phyloP scores from a whole-genome alignment of 2,329 filamentous ascomycete genomes.

The Colletotrichum limetticola region DNA sequence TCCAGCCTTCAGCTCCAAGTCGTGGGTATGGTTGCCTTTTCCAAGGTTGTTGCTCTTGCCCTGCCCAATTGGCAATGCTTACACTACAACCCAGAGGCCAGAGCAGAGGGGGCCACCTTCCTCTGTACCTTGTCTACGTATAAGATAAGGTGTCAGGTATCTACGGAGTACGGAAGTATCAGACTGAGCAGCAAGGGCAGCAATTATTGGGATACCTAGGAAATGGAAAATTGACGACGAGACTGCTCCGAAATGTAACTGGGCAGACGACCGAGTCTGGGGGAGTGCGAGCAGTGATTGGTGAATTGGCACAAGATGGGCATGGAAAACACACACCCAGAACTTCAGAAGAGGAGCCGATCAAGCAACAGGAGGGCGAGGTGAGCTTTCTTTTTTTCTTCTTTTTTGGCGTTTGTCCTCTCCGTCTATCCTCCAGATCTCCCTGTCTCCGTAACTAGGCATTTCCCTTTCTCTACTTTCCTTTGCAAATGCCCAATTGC shows the following conservation, averaged over 20 bases:
- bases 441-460: no score
- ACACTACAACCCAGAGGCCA: background rate
- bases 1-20: no score
- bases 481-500: background rate
- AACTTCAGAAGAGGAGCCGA: background rate
- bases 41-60: background rate
- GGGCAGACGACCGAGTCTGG: conserved; percentile 4
- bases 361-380: background rate
- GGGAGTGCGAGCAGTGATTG: conserved; percentile 5
- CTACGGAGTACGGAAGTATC: no score
- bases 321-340: background rate
- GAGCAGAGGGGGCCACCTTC: background rate
- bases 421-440: background rate
- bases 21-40: no score
- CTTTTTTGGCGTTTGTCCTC: background rate
- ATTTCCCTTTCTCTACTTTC: background rate
- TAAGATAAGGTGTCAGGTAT: no score
- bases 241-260: background rate
- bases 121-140: background rate
- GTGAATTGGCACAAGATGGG: background rate
- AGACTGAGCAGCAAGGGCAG: background rate
- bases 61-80: background rate
- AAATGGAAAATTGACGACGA: background rate
- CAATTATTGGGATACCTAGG: background rate
- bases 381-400: background rate